phyloP scores from a whole-genome alignment of 495 filamentous ascomycete genomes.

The Xylaria grammica region DNA sequence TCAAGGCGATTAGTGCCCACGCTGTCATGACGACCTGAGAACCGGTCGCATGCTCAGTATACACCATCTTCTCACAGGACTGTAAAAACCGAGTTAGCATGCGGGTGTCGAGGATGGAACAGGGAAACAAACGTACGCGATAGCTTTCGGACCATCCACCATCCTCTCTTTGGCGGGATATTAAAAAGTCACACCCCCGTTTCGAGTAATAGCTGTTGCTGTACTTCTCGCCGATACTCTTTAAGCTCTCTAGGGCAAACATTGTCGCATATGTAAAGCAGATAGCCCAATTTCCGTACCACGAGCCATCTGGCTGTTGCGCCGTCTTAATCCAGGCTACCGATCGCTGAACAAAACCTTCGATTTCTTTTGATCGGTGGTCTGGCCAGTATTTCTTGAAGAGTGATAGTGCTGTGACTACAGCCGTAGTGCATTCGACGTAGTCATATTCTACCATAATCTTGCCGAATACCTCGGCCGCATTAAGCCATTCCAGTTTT shows the following conservation, averaged over 20 bases:
- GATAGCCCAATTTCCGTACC: slow-evolving; percentile 98
- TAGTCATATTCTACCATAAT: slow-evolving; percentile 99
- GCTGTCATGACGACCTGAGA: slow-evolving; percentile 92
- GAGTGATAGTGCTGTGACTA: slow-evolving; percentile 83
- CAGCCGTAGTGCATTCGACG: slow-evolving; percentile 95
- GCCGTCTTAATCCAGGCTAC: slow-evolving; percentile 79
- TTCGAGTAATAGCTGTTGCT: slow-evolving; percentile 70
- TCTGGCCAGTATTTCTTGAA: slow-evolving; percentile 82
- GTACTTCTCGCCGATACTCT: slow-evolving; percentile 81
- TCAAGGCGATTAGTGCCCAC: slow-evolving; percentile 83
- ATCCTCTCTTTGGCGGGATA: slow-evolving; percentile 81
- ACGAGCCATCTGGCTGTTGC: slow-evolving; percentile 83
- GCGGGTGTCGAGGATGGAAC: not conserved
- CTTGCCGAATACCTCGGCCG: slow-evolving; percentile 92
- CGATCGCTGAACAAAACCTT: slow-evolving; percentile 68
- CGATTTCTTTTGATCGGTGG: slow-evolving; percentile 79
- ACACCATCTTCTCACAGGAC: slow-evolving; percentile 60
- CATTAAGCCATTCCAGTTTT: slow-evolving; percentile 84
- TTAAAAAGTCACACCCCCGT: slow-evolving; percentile 81
- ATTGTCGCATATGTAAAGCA: slow-evolving; percentile 96
- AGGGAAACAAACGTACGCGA: slow-evolving; percentile 67
- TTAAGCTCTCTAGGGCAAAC: slow-evolving; percentile 90
- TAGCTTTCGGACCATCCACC: slow-evolving; percentile 98
- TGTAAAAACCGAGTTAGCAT: slow-evolving; percentile 33
- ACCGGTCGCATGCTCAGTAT: slow-evolving; percentile 57